Base-by-base conservation (phyloP, 2,329 filamentous ascomycete species). In the Talaromyces sp. region DNA sequence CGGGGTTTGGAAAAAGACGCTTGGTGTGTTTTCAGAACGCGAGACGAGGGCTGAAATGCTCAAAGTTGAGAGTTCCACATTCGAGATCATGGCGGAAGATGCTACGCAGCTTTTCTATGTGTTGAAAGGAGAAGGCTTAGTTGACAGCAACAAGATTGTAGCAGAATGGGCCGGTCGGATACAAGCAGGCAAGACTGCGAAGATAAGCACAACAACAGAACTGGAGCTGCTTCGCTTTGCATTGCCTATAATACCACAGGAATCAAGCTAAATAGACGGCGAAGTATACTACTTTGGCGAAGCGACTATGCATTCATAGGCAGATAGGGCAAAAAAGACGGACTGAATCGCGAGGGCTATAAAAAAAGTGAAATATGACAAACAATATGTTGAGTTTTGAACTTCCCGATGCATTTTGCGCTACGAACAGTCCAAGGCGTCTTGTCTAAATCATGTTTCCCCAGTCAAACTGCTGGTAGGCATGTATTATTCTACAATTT, bases 21-120 rank as follows among this genome's bases (percentile, higher is more conserved):
- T 62, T 9, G 59, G 59, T 13, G 46, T 56, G 7, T 62, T 62
- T 42, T 49, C 57, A 2, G 59, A 60, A 49, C 44, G 59, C 14
- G 52, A 60, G 46, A 58, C 59, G 2, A 24, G 50, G 17, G 59
- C 42, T 4, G 49, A 62, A n/a, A 47, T 60, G 32, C 30, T 62
- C 5, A 58, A 50, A 27, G 35, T 60, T 13, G 17, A 13, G 10
- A 32, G 33, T 1, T 20, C 9, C 4, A 14, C 2, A 11, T 40
- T 32, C 20, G 14, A 49, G 5, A 41, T 54, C 14, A 10, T 17
- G 4, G 40, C 13, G 4, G 39, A 54, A 13, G 37, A 54, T 46
- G 40, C 51, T 11, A 45, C 29, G 13, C 40, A 44, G 32, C 19
- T 54, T 5, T 16, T 49, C 7, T 54, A 37, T 39, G 46, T 54